A percentile compares a stretch with the other conserved stretches of the same genome.
phyloP scores from a whole-genome alignment of 495 filamentous ascomycete genomes.

The Peziza echinospora region DNA sequence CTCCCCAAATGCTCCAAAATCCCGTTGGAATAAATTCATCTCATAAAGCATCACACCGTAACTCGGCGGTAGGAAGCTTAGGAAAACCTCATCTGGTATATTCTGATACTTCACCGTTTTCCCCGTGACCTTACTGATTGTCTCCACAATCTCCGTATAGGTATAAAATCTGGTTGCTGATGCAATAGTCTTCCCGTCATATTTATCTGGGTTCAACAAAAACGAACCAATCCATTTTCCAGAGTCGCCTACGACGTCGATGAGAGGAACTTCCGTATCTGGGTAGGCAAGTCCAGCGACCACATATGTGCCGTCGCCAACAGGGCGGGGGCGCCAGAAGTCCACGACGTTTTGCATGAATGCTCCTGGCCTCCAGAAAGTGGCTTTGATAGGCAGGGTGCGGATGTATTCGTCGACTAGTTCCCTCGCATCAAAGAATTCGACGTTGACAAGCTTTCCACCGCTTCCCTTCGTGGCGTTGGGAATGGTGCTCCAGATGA shows the following conservation, averaged over 20 bases:
- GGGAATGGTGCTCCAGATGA: conserved; percentile 28
- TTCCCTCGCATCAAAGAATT: conserved; percentile 43
- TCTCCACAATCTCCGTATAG: conserved; percentile 21
- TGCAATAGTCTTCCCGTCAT: conserved; percentile 25
- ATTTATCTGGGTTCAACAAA: conserved; percentile 30
- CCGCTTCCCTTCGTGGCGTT: conserved; percentile 23
- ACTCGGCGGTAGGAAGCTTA: too few relatives aligned
- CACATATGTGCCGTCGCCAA: background rate
- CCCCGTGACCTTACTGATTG: conserved; percentile 24
- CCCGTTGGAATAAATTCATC: too few relatives aligned
- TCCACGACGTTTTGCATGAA: conserved; percentile 34
- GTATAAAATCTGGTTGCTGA: conserved; percentile 23
- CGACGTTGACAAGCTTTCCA: conserved; percentile 29
- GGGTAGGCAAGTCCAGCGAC: conserved; percentile 6
- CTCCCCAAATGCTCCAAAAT: too few relatives aligned
- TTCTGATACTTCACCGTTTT: conserved; percentile 27
- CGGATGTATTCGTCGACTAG: conserved; percentile 36
- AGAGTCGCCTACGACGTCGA: conserved; percentile 27
- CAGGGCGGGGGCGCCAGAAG: background rate
- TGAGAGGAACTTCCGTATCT: conserved; percentile 22
- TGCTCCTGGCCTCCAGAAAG: conserved; percentile 34
- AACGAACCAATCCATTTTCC: conserved; percentile 34
- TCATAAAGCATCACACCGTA: too few relatives aligned
- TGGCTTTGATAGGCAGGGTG: conserved; percentile 24
- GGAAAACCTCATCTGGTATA: too few relatives aligned